Conservation (phyloP, 768 basidiomycete species). For the Tephrocybe sp. region DNA sequence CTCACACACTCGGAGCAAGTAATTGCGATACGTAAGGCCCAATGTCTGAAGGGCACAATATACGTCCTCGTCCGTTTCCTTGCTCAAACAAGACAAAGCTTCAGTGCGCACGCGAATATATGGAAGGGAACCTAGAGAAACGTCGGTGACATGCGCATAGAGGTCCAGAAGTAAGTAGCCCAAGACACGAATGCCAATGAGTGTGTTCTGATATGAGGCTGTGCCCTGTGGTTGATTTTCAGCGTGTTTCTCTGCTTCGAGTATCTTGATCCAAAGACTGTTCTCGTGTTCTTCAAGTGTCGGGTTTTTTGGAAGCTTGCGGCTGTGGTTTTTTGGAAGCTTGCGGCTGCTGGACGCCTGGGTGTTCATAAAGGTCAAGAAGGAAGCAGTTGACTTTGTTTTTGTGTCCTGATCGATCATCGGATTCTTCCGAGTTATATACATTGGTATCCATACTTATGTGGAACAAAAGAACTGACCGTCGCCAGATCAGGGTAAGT, state of each 20-base stretch:
- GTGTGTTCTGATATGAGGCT: background rate
- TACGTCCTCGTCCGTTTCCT: background rate
- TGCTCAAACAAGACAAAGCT: background rate
- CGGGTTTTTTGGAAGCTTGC: too few relatives aligned
- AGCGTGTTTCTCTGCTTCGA: background rate
- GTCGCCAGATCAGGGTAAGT: too few relatives aligned
- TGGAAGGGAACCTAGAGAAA: background rate
- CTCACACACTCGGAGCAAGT: background rate
- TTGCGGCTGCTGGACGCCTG: too few relatives aligned
- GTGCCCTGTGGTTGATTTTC: background rate
- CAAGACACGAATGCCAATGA: conserved; percentile 1
- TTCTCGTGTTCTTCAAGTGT: too few relatives aligned
- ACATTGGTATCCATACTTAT: too few relatives aligned
- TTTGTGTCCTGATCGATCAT: too few relatives aligned
- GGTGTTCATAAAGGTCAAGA: too few relatives aligned
- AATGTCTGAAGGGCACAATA: background rate
- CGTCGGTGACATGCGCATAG: background rate
- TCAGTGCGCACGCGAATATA: background rate
- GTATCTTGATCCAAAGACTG: background rate
- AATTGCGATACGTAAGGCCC: background rate
- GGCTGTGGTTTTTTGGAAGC: background rate
- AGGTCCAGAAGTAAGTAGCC: background rate
- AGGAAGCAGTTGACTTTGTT: too few relatives aligned
- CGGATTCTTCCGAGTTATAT: too few relatives aligned
- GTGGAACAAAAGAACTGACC: too few relatives aligned